A percentile compares a stretch with the other conserved stretches of the same genome.
phyloP scores from a whole-genome alignment of 2,329 filamentous ascomycete genomes.

The Claviceps paspali region DNA sequence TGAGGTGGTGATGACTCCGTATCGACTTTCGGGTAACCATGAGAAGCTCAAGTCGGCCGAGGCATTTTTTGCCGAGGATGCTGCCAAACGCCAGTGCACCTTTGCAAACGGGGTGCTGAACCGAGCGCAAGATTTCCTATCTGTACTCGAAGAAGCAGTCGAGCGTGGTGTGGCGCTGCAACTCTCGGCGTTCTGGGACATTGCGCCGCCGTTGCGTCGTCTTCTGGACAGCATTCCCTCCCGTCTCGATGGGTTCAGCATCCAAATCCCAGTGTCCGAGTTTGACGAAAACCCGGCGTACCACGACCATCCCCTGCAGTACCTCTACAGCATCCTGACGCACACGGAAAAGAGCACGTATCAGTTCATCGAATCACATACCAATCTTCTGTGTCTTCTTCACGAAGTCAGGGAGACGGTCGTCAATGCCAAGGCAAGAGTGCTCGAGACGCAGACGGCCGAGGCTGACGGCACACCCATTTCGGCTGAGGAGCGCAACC shows the following conservation, averaged over 20 bases:
- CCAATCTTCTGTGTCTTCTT: conserved; percentile 73
- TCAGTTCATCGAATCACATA: conserved; percentile 93
- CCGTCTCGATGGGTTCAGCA: conserved; percentile 42
- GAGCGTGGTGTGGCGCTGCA: conserved; percentile 80
- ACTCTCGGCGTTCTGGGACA: conserved; percentile 93
- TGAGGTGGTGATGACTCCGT: conserved; percentile 69
- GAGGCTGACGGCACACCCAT: conserved; percentile 21
- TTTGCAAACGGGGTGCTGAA: conserved; percentile 58
- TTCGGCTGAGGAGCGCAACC: conserved; percentile 18
- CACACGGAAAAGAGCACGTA: conserved; percentile 89
- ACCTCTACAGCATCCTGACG: conserved; percentile 69
- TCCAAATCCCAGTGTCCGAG: conserved; percentile 66
- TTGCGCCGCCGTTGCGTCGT: conserved; percentile 66
- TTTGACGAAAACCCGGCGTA: conserved; percentile 78
- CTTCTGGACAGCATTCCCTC: conserved; percentile 67
- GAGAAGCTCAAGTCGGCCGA: conserved; percentile 69
- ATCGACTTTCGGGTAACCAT: conserved; percentile 55
- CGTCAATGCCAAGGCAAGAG: conserved; percentile 50
- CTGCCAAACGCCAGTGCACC: conserved; percentile 51
- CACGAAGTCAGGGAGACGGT: conserved; percentile 80
- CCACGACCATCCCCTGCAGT: conserved; percentile 68
- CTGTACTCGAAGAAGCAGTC: conserved; percentile 71
- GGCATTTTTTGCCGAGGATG: conserved; percentile 70
- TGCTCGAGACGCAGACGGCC: conserved; percentile 49
- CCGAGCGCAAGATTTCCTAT: conserved; percentile 61